Percentiles rank a stretch among this genome's conserved stretches.
Evolutionary conservation across 2,329 filamentous ascomycete genomes (phyloP).

Genomic region (Raffaelea ambrosiae): DNA sequence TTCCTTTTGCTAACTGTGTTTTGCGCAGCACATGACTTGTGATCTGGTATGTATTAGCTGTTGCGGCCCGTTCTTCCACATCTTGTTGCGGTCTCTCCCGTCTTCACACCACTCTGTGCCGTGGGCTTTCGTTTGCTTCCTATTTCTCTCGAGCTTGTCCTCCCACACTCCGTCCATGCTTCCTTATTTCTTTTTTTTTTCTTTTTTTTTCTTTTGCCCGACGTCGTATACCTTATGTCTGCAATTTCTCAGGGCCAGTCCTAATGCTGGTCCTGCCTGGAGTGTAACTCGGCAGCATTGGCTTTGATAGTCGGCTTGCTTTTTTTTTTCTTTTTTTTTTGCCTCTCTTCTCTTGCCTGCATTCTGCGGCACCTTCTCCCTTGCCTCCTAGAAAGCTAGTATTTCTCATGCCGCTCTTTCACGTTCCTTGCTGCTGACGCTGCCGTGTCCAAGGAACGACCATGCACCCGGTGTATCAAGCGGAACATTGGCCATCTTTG

Average conservation of each 20-base stretch:
- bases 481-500: constrained; percentile 97
- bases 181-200: background rate
- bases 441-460: constrained; percentile 64
- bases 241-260: no score
- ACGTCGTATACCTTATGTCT: no score
- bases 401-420: constrained; percentile 11
- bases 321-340: background rate
- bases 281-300: no score
- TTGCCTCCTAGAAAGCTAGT: background rate
- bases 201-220: background rate
- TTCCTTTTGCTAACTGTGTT: background rate
- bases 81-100: background rate
- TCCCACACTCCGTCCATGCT: background rate
- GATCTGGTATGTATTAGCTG: constrained; percentile 63
- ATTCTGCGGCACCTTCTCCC: no score
- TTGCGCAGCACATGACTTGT: constrained; percentile 75
- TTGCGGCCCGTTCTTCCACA: background rate
- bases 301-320: no score
- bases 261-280: no score
- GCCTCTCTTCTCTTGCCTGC: background rate
- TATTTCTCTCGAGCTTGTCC: constrained; percentile 5
- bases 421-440: background rate
- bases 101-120: background rate
- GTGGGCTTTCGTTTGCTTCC: constrained; percentile 7
- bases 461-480: constrained; percentile 96